Conservation (phyloP, 2,329 filamentous ascomycete genomes). For the Alternaria angustiovoidea region DNA sequence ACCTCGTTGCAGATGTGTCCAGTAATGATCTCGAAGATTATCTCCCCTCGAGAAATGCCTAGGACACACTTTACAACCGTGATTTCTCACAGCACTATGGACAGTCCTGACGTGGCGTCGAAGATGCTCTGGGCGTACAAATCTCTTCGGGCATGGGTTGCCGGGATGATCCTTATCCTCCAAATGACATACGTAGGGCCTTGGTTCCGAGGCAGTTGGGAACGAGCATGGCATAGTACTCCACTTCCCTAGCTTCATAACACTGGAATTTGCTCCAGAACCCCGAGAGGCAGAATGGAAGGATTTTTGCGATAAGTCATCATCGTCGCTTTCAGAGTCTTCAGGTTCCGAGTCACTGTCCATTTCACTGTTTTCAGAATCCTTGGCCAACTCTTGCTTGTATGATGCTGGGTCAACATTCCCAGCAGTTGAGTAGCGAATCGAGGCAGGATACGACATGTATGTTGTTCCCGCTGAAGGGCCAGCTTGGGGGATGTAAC, state of each 20-base stretch:
- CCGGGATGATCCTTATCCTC: neutral
- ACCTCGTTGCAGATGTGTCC: conserved; percentile 32
- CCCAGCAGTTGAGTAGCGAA: neutral
- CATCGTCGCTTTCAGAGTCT: neutral
- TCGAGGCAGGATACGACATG: neutral
- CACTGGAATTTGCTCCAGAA: neutral
- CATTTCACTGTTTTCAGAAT: neutral
- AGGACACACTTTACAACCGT: conserved; percentile 26
- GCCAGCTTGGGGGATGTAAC: neutral
- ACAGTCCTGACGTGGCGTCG: conserved; percentile 34
- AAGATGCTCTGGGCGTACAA: conserved; percentile 32
- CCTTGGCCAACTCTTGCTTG: neutral
- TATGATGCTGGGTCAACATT: neutral
- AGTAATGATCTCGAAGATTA: conserved; percentile 37
- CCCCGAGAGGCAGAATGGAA: neutral
- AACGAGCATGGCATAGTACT: conserved; percentile 1
- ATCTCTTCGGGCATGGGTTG: conserved; percentile 17
- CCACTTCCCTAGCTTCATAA: conserved; percentile 28
- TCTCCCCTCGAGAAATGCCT: conserved; percentile 31
- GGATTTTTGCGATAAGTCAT: neutral
- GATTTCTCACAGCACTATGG: conserved; percentile 12
- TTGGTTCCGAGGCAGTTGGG: conserved; percentile 6
- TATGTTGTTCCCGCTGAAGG: neutral
- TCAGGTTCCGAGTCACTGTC: conserved; percentile 1
- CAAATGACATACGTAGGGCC: conserved; percentile 20